phyloP scores from a whole-genome alignment of 306 rosid genomes.

The Cicer judaicum region DNA sequence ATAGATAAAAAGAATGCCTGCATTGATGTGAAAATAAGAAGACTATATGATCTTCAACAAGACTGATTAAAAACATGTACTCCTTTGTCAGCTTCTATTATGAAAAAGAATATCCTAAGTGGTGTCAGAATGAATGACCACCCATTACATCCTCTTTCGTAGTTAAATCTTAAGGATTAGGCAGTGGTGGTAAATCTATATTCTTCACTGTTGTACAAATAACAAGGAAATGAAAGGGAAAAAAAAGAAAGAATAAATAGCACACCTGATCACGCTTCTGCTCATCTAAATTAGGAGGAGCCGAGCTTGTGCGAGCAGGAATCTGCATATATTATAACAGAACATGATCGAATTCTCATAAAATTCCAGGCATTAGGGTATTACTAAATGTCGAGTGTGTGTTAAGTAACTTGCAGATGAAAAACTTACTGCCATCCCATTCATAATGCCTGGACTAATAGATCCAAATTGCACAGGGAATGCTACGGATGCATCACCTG shows the following conservation, averaged over 20 bases:
- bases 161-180: background rate
- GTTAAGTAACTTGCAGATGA: conserved; percentile 28
- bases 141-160: conserved; percentile 17
- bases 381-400: background rate
- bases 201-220: conserved; percentile 20
- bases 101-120: background rate
- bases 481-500: conserved; percentile 69
- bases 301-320: conserved; percentile 96
- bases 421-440: conserved; percentile 71
- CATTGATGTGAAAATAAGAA: conserved; percentile 5
- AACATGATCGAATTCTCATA: conserved; percentile 30
- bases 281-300: conserved; percentile 97
- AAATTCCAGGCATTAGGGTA: background rate
- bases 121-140: background rate
- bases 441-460: conserved; percentile 78
- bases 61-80: background rate
- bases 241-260: conserved; percentile 14
- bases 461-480: conserved; percentile 84
- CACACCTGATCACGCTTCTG: conserved; percentile 88
- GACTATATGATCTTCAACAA: conserved; percentile 11
- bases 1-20: conserved; percentile 11
- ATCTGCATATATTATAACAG: conserved; percentile 57
- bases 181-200: conserved; percentile 24
- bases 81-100: conserved; percentile 3
- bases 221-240: background rate